Base-by-base conservation (phyloP, 2,329 filamentous ascomycete species). In the Fusarium neocosmosporiellum region DNA sequence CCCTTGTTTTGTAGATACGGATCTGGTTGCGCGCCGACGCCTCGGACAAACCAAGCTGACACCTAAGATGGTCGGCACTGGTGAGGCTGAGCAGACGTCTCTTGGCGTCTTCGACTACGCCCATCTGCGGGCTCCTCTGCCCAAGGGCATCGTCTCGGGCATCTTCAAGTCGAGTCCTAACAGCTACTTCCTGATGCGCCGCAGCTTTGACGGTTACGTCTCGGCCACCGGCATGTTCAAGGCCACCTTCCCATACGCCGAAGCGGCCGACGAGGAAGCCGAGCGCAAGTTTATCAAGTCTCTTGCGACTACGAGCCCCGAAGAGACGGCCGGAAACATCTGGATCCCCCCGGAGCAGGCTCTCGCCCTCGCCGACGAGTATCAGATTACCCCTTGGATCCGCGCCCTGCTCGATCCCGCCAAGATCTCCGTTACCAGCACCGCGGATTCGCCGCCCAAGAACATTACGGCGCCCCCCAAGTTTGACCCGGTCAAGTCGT, bases 161-260 rank as follows among this genome's bases (percentile, higher is more conserved):
- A 97, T 99, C 78, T 98, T 98, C 86, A 92, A 94, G 78, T 92
- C 91, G 67, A 91, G 91, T 80, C 96, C 96, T 7, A 94, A 94
- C 81, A 96, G 94, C 75, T 99, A 99, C 84, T 99, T 98, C 82
- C 86, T 99, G 77, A 99, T 99, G 94, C 92, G 94, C 83, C 92
- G 94, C 77, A 96, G 94, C 83, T 90, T 90, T 80, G 94, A 97
- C 80, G 94, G 94, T 70, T 96, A 90, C 81, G 90, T 97, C 66
- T 95, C 93, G 73, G 93, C 94, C 13, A 96, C 94, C 7, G 94
- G 94, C 82, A 96, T 97, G 94, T 97, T 96, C 88, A 96, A 96
- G 85, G 94, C 93, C 36, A 93, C 93, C 2, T 97, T 95, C 78
- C 94, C 94, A 9, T 95, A 93, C 83, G 92, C 94, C 48, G 90